A percentile compares a stretch with the other conserved stretches of the same genome.
phyloP scores from a whole-genome alignment of 2,329 filamentous ascomycete species.

The Pseudogymnoascus verrucosus region DNA sequence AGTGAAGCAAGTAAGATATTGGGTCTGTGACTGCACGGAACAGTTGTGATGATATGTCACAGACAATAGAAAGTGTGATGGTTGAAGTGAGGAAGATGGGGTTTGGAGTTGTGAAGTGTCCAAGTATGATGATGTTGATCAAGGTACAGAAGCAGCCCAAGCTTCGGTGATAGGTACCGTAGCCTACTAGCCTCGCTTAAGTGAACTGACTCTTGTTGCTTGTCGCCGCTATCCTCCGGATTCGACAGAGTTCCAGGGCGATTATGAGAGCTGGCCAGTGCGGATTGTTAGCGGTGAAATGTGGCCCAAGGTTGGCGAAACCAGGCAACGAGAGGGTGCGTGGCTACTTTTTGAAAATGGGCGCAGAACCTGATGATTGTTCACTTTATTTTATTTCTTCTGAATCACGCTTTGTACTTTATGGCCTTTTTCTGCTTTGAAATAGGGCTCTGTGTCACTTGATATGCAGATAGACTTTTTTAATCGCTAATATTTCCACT shows the following conservation, averaged over 20 bases:
- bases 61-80: slow-evolving; percentile 1
- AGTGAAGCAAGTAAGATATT: neutral
- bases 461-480: neutral
- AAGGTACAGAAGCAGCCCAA: slow-evolving; percentile 7
- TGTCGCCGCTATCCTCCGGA: slow-evolving; percentile 7
- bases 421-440: neutral
- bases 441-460: slow-evolving; percentile 2
- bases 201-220: neutral
- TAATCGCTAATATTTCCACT: neutral
- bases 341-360: neutral
- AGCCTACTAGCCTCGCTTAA: slow-evolving; percentile 7
- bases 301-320: neutral
- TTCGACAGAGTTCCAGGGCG: slow-evolving; percentile 12
- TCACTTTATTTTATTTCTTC: neutral
- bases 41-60: slow-evolving; percentile 5
- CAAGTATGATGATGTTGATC: slow-evolving; percentile 9
- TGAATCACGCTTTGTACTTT: slow-evolving; percentile 4
- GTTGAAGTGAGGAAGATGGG: neutral
- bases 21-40: slow-evolving; percentile 6
- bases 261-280: slow-evolving; percentile 11
- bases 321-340: slow-evolving; percentile 2
- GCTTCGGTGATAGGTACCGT: slow-evolving; percentile 8
- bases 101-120: slow-evolving; percentile 8
- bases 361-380: neutral
- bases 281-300: neutral